phyloP scores from a whole-genome alignment of 1,284 basidiomycete genomes.

The Butyriboletus pseudospeciosus region DNA sequence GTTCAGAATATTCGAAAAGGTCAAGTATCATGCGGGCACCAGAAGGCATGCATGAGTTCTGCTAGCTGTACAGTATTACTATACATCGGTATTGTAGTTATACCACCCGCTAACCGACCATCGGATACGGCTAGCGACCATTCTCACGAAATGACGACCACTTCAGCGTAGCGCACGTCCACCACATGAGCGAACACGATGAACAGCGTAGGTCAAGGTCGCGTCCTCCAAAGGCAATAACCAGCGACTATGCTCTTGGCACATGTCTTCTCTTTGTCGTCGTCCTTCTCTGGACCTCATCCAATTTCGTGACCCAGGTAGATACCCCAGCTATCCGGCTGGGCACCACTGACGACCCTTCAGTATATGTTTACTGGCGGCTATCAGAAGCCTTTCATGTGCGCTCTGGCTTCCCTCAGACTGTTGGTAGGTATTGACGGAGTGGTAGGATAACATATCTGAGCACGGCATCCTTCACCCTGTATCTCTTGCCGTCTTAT shows the following conservation, averaged over 20 bases:
- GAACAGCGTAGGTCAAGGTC: constrained; percentile 13
- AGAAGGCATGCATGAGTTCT: constrained; percentile 16
- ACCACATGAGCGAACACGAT: constrained; percentile 21
- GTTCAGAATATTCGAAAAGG: constrained; percentile 85
- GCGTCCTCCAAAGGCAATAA: constrained; percentile 14
- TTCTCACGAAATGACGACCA: background rate
- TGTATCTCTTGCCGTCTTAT: constrained; percentile 80
- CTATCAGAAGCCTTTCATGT: constrained; percentile 81
- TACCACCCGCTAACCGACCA: background rate
- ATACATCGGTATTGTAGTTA: background rate
- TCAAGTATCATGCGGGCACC: constrained; percentile 53
- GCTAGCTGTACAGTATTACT: background rate
- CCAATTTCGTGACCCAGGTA: constrained; percentile 78
- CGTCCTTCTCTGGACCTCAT: constrained; percentile 80
- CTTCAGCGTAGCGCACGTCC: background rate
- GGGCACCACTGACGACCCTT: constrained; percentile 5
- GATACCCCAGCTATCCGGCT: constrained; percentile 11
- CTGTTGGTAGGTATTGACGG: constrained; percentile 2
- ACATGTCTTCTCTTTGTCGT: constrained; percentile 72
- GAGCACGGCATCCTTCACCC: constrained; percentile 82
- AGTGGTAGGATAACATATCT: constrained; percentile 72
- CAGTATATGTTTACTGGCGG: constrained; percentile 66
- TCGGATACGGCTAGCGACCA: background rate
- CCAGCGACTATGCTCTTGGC: constrained; percentile 63
- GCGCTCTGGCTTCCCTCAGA: constrained; percentile 25